Evolutionary conservation across 176 grass and related monocot species (phyloP).

Genomic region (Ananas comosus): DNA sequence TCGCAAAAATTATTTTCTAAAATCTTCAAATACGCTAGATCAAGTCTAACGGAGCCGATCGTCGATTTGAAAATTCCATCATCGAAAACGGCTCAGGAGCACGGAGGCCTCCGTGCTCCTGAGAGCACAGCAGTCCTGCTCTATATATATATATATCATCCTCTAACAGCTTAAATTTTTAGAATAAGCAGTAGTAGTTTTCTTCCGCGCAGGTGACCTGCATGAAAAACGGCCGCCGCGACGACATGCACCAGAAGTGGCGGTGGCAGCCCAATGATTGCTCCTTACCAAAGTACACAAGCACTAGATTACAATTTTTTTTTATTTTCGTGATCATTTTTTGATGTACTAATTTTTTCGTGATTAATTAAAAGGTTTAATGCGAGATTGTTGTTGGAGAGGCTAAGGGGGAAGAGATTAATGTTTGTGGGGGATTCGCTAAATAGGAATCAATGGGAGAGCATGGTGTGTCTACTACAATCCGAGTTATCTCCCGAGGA

Average conservation of each 20-base stretch:
- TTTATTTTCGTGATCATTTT: neutral
- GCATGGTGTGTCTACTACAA: conserved; percentile 81
- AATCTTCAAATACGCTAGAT: too few species aligned
- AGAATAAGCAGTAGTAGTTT: too few species aligned
- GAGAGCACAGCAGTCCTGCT: too few species aligned
- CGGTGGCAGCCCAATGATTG: conserved; percentile 59
- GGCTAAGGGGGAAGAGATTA: conserved; percentile 64
- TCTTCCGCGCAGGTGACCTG: conserved; percentile 47
- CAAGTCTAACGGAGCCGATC: too few species aligned
- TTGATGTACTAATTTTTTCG: neutral
- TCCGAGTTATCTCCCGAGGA: conserved; percentile 31
- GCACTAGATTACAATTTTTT: neutral
- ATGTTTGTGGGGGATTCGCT: conserved; percentile 93
- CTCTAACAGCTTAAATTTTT: too few species aligned
- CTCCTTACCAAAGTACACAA: conserved; percentile 47
- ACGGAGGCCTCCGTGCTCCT: too few species aligned
- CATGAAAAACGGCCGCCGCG: conserved; percentile 53
- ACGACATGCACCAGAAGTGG: conserved; percentile 68
- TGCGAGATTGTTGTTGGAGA: conserved; percentile 56
- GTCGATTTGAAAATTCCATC: too few species aligned
- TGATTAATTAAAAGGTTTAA: conserved; percentile 58
- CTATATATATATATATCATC: too few species aligned
- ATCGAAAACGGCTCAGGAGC: too few species aligned
- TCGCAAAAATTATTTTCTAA: too few species aligned
- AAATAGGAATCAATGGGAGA: conserved; percentile 94